Conservation (phyloP, 768 basidiomycete genomes). For the Pleurotus giganteus region DNA sequence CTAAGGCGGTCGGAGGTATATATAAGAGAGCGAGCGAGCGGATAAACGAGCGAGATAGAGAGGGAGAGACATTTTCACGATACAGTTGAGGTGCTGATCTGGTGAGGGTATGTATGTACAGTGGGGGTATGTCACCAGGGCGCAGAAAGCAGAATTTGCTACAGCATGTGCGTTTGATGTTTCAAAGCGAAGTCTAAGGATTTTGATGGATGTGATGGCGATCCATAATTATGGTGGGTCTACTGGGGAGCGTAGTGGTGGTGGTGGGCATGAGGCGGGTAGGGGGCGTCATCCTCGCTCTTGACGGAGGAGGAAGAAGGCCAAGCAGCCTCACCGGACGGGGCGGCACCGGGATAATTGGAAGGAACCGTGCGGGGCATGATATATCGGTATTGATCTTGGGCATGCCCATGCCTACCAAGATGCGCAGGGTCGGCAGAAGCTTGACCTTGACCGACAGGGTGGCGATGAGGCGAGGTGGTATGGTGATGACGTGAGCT, state of each 20-base stretch:
- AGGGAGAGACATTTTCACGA: not conserved
- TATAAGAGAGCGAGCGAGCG: too few relatives aligned
- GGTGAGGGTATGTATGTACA: too few relatives aligned
- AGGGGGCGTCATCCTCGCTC: slow-evolving; percentile 26
- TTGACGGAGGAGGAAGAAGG: slow-evolving; percentile 19
- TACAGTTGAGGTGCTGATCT: too few relatives aligned
- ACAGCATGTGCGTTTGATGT: not conserved
- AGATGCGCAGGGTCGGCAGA: slow-evolving; percentile 21
- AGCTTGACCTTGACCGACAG: slow-evolving; percentile 31
- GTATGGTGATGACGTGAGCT: slow-evolving; percentile 24
- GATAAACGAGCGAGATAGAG: too few relatives aligned
- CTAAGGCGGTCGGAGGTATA: too few relatives aligned
- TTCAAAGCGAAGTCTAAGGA: not conserved
- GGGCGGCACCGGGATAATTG: slow-evolving; percentile 8
- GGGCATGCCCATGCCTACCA: too few relatives aligned
- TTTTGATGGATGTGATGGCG: not conserved
- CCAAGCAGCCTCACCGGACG: slow-evolving; percentile 14
- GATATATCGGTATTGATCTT: slow-evolving; percentile 34
- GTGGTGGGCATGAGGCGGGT: not conserved
- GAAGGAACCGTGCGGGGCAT: slow-evolving; percentile 20
- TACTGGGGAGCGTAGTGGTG: not conserved
- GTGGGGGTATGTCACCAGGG: too few relatives aligned
- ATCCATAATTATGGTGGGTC: too few relatives aligned
- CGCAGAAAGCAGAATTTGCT: too few relatives aligned
- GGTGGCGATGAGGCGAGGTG: slow-evolving; percentile 28